A percentile compares a stretch with the other conserved stretches of the same genome.
phyloP scores from a whole-genome alignment of 441 rosid species.

The Croton laevigatus region DNA sequence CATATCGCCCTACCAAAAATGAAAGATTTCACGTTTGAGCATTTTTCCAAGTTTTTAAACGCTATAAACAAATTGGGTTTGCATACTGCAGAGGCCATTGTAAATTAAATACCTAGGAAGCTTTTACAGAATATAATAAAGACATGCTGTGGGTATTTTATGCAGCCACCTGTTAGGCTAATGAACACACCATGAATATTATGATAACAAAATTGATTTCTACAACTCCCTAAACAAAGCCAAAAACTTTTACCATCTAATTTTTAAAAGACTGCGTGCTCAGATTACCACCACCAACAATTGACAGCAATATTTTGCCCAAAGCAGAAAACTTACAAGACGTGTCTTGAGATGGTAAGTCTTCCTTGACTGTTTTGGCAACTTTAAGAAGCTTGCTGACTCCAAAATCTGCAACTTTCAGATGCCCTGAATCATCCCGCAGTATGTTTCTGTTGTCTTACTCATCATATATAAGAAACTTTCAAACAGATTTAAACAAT shows the following conservation, averaged over 20 bases:
- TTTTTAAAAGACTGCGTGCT: neutral
- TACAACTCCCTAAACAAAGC: constrained; percentile 7
- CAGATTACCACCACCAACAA: neutral
- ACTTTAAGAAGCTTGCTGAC: constrained; percentile 56
- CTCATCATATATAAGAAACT: constrained; percentile 40
- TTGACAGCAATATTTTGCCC: neutral
- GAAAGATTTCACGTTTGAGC: neutral
- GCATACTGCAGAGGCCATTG: neutral
- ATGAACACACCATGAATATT: neutral
- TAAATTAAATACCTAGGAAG: neutral
- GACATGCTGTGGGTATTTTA: neutral
- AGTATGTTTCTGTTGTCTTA: constrained; percentile 63
- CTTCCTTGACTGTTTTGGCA: constrained; percentile 57
- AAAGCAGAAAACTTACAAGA: constrained; percentile 48
- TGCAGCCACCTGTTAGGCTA: neutral
- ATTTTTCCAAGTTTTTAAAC: neutral
- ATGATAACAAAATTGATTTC: neutral
- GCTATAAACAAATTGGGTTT: neutral
- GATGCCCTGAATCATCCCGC: constrained; percentile 73
- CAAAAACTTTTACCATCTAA: constrained; percentile 8
- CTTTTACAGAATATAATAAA: neutral
- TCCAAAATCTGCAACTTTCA: constrained; percentile 70
- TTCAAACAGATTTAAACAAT: constrained; percentile 28
- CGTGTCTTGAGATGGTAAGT: constrained; percentile 48
- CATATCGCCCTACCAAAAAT: constrained; percentile 55